These are phyloP conservation scores for Grigorovia humatica DNA, from an alignment of 805 yeast species.

Conservation along the genomic window DNA sequence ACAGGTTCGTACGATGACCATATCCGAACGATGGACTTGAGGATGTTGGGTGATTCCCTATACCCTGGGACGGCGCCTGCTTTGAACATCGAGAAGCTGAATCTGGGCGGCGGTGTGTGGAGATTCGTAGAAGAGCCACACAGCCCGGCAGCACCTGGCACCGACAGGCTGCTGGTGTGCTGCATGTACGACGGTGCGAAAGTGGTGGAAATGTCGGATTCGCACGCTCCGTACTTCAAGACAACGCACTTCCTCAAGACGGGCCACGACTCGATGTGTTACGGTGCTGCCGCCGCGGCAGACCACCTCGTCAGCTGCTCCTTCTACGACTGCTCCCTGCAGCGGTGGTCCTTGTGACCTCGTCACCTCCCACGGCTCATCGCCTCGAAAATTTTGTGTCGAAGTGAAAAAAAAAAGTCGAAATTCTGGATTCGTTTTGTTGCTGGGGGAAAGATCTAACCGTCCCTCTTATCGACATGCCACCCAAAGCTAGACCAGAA, in stretches of 20 bases:
- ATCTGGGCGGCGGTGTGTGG: slow-evolving; percentile 95
- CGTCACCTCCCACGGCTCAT: slow-evolving; percentile 2
- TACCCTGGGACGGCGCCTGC: slow-evolving; percentile 46
- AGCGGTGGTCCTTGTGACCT: slow-evolving; percentile 46
- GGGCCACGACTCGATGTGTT: slow-evolving; percentile 86
- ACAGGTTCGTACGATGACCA: slow-evolving; percentile 92
- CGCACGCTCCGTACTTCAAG: slow-evolving; percentile 26
- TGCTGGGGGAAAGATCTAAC: not conserved
- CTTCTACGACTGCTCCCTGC: slow-evolving; percentile 78
- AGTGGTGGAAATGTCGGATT: slow-evolving; percentile 36
- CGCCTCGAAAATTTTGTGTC: slow-evolving; percentile 4
- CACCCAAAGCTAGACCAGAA: slow-evolving; percentile 31
- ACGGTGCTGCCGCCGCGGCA: slow-evolving; percentile 83
- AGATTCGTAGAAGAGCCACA: slow-evolving; percentile 57
- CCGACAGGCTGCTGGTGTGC: slow-evolving; percentile 54
- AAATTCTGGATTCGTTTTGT: not conserved
- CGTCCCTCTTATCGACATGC: slow-evolving; percentile 24
- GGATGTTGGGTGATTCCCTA: slow-evolving; percentile 39
- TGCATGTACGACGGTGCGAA: slow-evolving; percentile 96
- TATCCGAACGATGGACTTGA: slow-evolving; percentile 56
- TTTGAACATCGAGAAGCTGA: slow-evolving; percentile 30
- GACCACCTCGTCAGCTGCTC: slow-evolving; percentile 71
- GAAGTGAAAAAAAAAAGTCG: not conserved
- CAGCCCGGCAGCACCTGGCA: slow-evolving; percentile 1
- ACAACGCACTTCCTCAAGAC: slow-evolving; percentile 34